Evolutionary conservation across 73 alveolate species (phyloP).

Genomic region (Stentor coeruleus): DNA sequence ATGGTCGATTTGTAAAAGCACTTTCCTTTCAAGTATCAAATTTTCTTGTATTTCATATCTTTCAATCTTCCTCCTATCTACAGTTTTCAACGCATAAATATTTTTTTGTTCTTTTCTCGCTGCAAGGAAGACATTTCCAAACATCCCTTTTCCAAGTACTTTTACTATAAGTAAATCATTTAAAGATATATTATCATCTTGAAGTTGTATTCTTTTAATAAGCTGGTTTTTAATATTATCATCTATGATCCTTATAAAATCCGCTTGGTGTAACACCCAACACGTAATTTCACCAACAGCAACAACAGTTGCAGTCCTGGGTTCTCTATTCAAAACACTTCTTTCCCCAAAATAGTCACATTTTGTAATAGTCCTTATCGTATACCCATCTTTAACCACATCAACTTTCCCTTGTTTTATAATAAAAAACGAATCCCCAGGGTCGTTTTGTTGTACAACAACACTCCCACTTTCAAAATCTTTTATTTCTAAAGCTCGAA

Average conservation of each 20-base stretch:
- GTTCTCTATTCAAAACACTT: conserved; percentile 32
- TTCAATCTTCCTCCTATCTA: conserved; percentile 31
- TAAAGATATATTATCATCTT: conserved; percentile 29
- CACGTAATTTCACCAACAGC: conserved; percentile 47
- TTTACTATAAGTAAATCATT: conserved; percentile 30
- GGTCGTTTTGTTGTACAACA: conserved; percentile 45
- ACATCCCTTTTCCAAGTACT: conserved; percentile 50
- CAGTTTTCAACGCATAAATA: conserved; percentile 46
- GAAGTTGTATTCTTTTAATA: conserved; percentile 31
- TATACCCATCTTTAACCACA: conserved; percentile 36
- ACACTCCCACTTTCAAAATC: conserved; percentile 29
- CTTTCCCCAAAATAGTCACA: conserved; percentile 62
- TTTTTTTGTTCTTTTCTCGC: conserved; percentile 35
- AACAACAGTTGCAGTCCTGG: conserved; percentile 60
- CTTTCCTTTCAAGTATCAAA: conserved; percentile 42
- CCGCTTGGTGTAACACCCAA: conserved; percentile 43
- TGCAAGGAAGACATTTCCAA: conserved; percentile 55
- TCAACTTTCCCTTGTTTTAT: conserved; percentile 49
- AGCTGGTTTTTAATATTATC: conserved; percentile 47
- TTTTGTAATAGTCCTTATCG: conserved; percentile 35
- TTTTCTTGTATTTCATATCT: conserved; percentile 38
- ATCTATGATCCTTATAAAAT: conserved; percentile 46
- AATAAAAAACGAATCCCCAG: conserved; percentile 55
- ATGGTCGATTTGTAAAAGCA: conserved; percentile 42
- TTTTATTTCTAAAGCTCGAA: not conserved